phyloP scores from a whole-genome alignment of 2,329 filamentous ascomycete species.

The Pestalotiopsis sp. region DNA sequence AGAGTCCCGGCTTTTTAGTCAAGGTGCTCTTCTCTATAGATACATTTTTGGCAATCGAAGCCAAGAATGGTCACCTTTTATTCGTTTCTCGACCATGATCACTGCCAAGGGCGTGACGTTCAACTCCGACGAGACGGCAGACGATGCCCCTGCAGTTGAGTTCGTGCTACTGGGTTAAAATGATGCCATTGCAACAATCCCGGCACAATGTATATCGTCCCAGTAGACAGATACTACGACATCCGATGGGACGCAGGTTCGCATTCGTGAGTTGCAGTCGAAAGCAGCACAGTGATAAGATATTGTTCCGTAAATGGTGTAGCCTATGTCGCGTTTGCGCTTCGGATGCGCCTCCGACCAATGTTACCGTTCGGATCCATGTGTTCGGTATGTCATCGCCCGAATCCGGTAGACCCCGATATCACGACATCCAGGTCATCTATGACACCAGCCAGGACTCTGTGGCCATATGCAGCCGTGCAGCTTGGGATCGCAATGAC shows the following conservation, averaged over 20 bases:
- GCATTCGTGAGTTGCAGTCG: not conserved
- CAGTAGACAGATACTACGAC: too few species aligned
- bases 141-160: not conserved
- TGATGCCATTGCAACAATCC: not conserved
- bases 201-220: too few species aligned
- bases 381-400: not conserved
- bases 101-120: not conserved
- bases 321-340: not conserved
- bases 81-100: not conserved
- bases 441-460: not conserved
- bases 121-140: not conserved
- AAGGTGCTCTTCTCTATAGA: not conserved
- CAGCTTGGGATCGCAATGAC: not conserved
- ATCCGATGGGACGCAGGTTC: too few species aligned
- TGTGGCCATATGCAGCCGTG: not conserved
- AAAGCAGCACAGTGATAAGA: not conserved
- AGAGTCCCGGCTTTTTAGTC: not conserved
- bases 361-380: not conserved
- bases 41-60: not conserved
- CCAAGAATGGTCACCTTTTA: not conserved
- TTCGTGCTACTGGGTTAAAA: constrained; percentile 5
- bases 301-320: not conserved
- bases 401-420: not conserved
- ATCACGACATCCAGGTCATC: not conserved
- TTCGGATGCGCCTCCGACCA: not conserved